Base-by-base conservation (phyloP, 1,139 yeast genomes). In the Suhomyces choctaworum region DNA sequence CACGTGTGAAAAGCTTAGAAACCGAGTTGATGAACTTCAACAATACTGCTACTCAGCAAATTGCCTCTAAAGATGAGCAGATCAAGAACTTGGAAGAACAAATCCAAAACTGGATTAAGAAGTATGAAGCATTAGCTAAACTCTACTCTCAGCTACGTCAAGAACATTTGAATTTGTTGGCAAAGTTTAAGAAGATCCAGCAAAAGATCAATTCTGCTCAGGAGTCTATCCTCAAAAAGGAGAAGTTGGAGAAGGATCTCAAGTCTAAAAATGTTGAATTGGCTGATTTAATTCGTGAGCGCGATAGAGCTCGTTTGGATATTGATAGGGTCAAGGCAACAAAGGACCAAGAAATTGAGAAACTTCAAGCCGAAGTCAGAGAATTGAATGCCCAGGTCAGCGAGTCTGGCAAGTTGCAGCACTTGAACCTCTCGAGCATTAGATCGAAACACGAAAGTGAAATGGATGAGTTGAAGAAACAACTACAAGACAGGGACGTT, bases 161-260 rank as follows among this genome's bases (percentile, higher is more conserved):
- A 61, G 97, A 90, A 58, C 97, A 90, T 58, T 71, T 90, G 54
- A 86, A 82, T 44, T 65, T 89, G 44, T 72, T 90, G 50, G 74
- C 86, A 31, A 84, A 84, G 54, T 84, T 84, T 54, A 90, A 90
- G 57, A 83, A 84, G 48, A 75, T 84, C 37, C 96, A 89, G 60
- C 88, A 89, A 49, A 87, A 86, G 59, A 95, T 94, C 7, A 84
- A 90, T 19, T 84, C 95, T 42, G 96, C 97, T 7, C 96, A 88
- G 56, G 97, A 89, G 59, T 86, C 96, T 0, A 80, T 89, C 44
- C 84, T 84, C 48, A 84, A 82, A 60, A 81, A 90, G 47, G 96
- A 89, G 53, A 80, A 79, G 53, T 66, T 86, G 26, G 96, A 89
- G 59, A 80, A 85, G 44, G 96, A 88, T 43, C 66, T 88, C 58